These are phyloP conservation scores for Tuber borchii DNA, from an alignment of 495 filamentous ascomycete species.

Conservation along the genomic window DNA sequence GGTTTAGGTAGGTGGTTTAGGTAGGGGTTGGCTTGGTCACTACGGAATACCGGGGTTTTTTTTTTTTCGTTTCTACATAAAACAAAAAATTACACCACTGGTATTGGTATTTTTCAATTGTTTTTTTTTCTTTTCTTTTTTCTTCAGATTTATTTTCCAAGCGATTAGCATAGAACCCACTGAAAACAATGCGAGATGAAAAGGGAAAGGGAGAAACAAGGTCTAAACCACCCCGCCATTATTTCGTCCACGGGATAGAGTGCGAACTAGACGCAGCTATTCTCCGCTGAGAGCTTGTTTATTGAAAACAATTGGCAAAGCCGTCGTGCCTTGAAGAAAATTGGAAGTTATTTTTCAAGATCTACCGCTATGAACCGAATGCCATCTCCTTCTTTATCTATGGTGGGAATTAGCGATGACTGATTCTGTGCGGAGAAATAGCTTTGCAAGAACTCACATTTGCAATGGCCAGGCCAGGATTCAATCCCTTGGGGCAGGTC, in stretches of 20 bases:
- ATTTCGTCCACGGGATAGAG: neutral
- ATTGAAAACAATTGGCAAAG: neutral
- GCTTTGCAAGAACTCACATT: conserved; percentile 95
- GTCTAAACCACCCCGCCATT: neutral
- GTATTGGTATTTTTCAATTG: neutral
- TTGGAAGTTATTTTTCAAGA: neutral
- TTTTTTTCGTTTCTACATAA: neutral
- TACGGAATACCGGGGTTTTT: neutral
- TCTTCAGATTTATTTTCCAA: neutral
- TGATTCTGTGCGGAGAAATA: neutral
- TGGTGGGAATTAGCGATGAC: neutral
- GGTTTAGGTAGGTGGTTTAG: neutral
- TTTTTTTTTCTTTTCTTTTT: neutral
- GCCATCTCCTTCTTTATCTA: conserved; percentile 95
- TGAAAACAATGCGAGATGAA: neutral
- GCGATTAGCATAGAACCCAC: neutral
- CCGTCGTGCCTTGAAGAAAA: neutral
- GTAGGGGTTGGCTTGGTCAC: neutral
- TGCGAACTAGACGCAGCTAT: neutral
- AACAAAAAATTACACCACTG: neutral
- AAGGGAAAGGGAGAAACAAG: neutral
- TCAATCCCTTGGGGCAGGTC: conserved; percentile 96
- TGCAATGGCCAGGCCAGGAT: conserved; percentile 88
- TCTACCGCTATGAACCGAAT: conserved; percentile 43
- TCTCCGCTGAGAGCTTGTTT: neutral